phyloP scores from a whole-genome alignment of 805 yeast genomes.

The Ogataea paradorogensis region DNA sequence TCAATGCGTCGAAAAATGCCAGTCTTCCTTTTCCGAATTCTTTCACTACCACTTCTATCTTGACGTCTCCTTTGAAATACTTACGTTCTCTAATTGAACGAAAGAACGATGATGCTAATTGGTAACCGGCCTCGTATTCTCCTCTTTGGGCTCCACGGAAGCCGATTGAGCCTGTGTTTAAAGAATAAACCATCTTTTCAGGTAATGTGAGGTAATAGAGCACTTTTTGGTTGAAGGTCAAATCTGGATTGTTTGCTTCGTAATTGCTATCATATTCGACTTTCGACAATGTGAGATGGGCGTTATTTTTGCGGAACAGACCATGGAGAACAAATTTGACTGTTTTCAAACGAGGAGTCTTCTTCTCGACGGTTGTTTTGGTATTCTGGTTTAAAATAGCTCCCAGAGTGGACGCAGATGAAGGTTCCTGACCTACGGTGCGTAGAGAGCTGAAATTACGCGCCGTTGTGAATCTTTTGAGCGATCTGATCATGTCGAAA shows the following conservation, averaged over 20 bases:
- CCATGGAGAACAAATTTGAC: slow-evolving; percentile 76
- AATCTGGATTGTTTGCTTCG: slow-evolving; percentile 50
- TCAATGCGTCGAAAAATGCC: slow-evolving; percentile 79
- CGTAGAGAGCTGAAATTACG: slow-evolving; percentile 2
- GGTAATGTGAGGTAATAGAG: slow-evolving; percentile 76
- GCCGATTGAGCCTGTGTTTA: slow-evolving; percentile 84
- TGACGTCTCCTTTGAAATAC: slow-evolving; percentile 35
- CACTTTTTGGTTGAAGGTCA: slow-evolving; percentile 65
- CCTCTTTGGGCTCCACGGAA: slow-evolving; percentile 87
- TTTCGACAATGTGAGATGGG: slow-evolving; percentile 71
- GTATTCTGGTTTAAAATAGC: slow-evolving; percentile 22
- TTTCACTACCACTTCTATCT: slow-evolving; percentile 72
- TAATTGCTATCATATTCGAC: slow-evolving; percentile 63
- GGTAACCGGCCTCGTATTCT: slow-evolving; percentile 91
- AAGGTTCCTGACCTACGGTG: slow-evolving; percentile 2
- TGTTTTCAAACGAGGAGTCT: slow-evolving; percentile 22
- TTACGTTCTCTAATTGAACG: slow-evolving; percentile 59
- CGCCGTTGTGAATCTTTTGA: background rate
- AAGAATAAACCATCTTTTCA: slow-evolving; percentile 63
- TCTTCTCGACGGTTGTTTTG: slow-evolving; percentile 1
- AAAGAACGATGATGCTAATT: slow-evolving; percentile 72
- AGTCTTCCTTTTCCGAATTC: slow-evolving; percentile 88
- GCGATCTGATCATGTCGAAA: background rate
- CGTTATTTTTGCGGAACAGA: slow-evolving; percentile 76
- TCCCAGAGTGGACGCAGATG: slow-evolving; percentile 25